Conservation (phyloP, 495 filamentous ascomycete species). For the Penicillium silybi region DNA sequence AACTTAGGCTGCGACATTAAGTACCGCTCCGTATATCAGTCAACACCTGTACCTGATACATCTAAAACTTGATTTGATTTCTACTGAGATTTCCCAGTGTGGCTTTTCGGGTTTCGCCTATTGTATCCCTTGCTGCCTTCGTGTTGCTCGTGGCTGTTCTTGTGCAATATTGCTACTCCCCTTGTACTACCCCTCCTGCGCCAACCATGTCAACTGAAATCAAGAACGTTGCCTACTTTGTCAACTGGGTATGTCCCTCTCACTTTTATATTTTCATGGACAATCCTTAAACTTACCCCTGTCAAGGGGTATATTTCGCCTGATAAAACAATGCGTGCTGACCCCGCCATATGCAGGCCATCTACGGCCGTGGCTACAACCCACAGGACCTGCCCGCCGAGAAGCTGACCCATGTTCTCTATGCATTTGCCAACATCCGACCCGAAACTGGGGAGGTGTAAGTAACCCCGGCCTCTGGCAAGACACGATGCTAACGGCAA, state of each 20-base stretch:
- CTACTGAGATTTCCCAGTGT: neutral
- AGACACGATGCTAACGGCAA: neutral
- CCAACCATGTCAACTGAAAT: conserved; percentile 31
- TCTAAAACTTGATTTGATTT: neutral
- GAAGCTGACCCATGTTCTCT: conserved; percentile 88
- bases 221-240: conserved; percentile 52
- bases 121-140: conserved; percentile 12
- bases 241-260: conserved; percentile 49
- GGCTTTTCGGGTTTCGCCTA: conserved; percentile 14
- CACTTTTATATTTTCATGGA: neutral
- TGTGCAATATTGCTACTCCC: conserved; percentile 11
- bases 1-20: conserved; percentile 30
- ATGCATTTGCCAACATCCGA: conserved; percentile 81
- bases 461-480: conserved; percentile 4
- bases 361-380: conserved; percentile 78
- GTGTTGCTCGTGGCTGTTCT: conserved; percentile 23
- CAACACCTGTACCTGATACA: neutral
- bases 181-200: conserved; percentile 11
- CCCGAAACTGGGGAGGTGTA: conserved; percentile 76
- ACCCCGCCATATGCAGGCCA: conserved; percentile 53
- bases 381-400: conserved; percentile 84
- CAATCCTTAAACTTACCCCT: neutral
- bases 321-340: neutral
- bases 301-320: neutral
- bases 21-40: conserved; percentile 12